These are phyloP conservation scores for Boletus insuetus DNA, from an alignment of 768 basidiomycete species.

Conservation along the genomic window DNA sequence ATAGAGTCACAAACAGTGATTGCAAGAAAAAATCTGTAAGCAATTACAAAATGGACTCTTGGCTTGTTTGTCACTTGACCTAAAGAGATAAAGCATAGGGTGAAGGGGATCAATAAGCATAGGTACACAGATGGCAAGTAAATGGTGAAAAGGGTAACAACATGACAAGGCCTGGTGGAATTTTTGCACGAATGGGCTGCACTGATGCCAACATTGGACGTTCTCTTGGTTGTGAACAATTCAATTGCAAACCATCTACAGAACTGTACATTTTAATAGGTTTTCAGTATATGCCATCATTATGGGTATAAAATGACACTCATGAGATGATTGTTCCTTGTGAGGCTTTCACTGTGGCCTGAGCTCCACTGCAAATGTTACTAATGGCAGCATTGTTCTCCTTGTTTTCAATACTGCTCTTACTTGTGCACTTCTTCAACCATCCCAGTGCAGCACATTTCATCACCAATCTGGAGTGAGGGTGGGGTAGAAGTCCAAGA, in stretches of 20 bases:
- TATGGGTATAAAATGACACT: slow-evolving; percentile 24
- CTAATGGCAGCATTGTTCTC: slow-evolving; percentile 39
- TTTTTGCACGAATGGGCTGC: slow-evolving; percentile 26
- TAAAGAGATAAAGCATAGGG: slow-evolving; percentile 24
- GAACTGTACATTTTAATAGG: slow-evolving; percentile 28
- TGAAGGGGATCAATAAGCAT: slow-evolving; percentile 26
- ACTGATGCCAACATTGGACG: slow-evolving; percentile 36
- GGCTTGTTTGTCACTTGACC: background rate
- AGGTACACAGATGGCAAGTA: slow-evolving; percentile 28
- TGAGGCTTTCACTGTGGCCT: slow-evolving; percentile 20
- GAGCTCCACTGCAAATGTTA: slow-evolving; percentile 2
- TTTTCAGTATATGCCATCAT: background rate
- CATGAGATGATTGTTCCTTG: slow-evolving; percentile 52
- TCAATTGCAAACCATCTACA: slow-evolving; percentile 40
- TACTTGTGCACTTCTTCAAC: slow-evolving; percentile 58
- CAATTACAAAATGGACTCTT: slow-evolving; percentile 4
- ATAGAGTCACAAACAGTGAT: too few species aligned
- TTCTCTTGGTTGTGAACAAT: slow-evolving; percentile 45
- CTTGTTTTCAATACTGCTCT: slow-evolving; percentile 53
- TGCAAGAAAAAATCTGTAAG: too few species aligned
- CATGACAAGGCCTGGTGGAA: background rate
- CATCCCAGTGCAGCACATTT: slow-evolving; percentile 59
- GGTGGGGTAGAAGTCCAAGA: slow-evolving; percentile 35
- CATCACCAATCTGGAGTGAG: slow-evolving; percentile 53
- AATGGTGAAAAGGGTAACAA: background rate